Conservation (phyloP, 345 rosid species). For the Xanthoceras sorbifolium region DNA sequence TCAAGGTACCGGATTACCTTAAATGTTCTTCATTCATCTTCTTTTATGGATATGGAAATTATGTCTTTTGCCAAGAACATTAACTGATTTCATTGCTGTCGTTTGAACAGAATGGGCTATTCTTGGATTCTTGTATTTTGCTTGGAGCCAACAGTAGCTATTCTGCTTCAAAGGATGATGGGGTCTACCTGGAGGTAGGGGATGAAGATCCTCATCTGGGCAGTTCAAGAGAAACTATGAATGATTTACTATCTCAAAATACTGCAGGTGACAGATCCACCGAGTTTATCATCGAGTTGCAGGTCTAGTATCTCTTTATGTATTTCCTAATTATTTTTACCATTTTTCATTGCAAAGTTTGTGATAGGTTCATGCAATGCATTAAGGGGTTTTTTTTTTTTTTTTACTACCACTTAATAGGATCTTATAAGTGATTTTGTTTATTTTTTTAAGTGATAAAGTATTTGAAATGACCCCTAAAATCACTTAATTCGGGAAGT, state of each 20-base stretch:
- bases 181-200: slow-evolving; percentile 59
- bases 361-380: background rate
- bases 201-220: slow-evolving; percentile 40
- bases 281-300: slow-evolving; percentile 75
- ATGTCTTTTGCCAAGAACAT: slow-evolving; percentile 2
- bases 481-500: too few species aligned
- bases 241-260: slow-evolving; percentile 42
- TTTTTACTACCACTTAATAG: too few species aligned
- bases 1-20: slow-evolving; percentile 53
- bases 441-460: too few species aligned
- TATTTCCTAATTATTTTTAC: background rate
- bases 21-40: background rate
- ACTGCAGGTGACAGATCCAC: slow-evolving; percentile 45
- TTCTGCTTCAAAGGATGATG: slow-evolving; percentile 66
- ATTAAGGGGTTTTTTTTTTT: too few species aligned
- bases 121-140: slow-evolving; percentile 83
- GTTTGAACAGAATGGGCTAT: slow-evolving; percentile 71
- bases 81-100: slow-evolving; percentile 8
- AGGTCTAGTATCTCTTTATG: slow-evolving; percentile 49
- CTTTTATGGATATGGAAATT: background rate
- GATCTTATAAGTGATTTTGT: too few species aligned
- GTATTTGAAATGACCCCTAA: too few species aligned
- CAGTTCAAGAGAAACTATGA: slow-evolving; percentile 38
- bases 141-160: slow-evolving; percentile 85
- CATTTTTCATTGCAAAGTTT: background rate